Conservation (phyloP, 1,139 yeast species). For the Schwanniomyces etchellsii region DNA sequence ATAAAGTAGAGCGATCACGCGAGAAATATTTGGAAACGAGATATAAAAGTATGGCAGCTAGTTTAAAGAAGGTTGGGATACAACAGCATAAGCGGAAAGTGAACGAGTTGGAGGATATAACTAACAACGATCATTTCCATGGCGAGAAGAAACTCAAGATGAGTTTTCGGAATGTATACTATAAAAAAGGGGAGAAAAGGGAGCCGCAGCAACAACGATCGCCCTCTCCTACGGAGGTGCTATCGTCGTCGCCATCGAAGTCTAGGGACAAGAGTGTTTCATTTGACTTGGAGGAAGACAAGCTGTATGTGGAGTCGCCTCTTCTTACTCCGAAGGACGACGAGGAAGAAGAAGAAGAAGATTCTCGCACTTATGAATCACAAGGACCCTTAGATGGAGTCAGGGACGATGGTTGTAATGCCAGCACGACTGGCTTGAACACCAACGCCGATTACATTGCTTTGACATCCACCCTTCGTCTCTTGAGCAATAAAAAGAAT, state of each 20-base stretch:
- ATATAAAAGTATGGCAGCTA: slow-evolving; percentile 21
- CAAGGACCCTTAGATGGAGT: slow-evolving; percentile 18
- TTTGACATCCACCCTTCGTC: slow-evolving; percentile 28
- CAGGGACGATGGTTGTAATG: neutral
- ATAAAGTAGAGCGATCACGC: slow-evolving; percentile 1
- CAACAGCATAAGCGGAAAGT: slow-evolving; percentile 22
- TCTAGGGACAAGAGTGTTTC: slow-evolving; percentile 18
- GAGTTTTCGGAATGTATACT: slow-evolving; percentile 5
- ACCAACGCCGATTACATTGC: slow-evolving; percentile 36
- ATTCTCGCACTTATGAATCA: slow-evolving; percentile 3
- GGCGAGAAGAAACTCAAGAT: slow-evolving; percentile 9
- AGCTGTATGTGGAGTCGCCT: slow-evolving; percentile 27
- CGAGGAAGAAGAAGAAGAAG: slow-evolving; percentile 17
- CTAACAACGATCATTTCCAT: slow-evolving; percentile 16
- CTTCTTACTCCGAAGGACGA: slow-evolving; percentile 41
- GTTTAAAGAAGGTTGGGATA: slow-evolving; percentile 17
- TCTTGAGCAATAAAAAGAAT: slow-evolving; percentile 19
- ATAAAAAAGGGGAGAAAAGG: slow-evolving; percentile 5
- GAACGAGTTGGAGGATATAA: slow-evolving; percentile 31
- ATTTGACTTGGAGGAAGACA: slow-evolving; percentile 19
- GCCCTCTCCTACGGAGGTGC: slow-evolving; percentile 21
- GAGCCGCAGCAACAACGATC: slow-evolving; percentile 14
- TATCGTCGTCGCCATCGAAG: slow-evolving; percentile 11
- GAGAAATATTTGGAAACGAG: too few relatives aligned
- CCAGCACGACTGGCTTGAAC: slow-evolving; percentile 10